Evolutionary conservation across 139 green algal genomes (phyloP), one percentile per base, ranked within the genome.

Genomic region (Coccomyxa sp.): DNA sequence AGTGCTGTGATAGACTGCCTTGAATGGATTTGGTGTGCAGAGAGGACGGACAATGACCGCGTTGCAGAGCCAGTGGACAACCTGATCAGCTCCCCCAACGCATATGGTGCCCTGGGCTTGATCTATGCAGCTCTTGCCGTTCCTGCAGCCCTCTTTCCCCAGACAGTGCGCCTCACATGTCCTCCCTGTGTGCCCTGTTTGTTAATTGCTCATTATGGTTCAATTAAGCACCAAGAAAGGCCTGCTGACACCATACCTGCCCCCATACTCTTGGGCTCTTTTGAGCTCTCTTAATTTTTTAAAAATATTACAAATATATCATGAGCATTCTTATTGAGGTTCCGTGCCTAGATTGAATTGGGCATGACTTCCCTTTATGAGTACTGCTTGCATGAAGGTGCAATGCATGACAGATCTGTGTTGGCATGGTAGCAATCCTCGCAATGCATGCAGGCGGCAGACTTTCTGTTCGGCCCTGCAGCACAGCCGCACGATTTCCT

Each of bases 401-500:
- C 18, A 71, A 25, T 71, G 21, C 63, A 71, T 28, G 7, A 25
- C 18, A 71, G 7, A 31, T 23, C 15, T 28, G 1, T 28, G 11
- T 28, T 58, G n/a, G 15, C 74, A 51, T 51, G 38, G 3, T 79
- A 10, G 13, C 74, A 79, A 23, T 21, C 63, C 1, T 3, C 51
- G 11, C n/a, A n/a, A 10, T 80, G n/a, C 30, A 21, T 45, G 51
- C 45, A 85, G 81, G 81, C 63, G 16, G 81, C 81, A 60, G 71
- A 85, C 81, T 60, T 85, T 16, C 51, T 85, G 27, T 85, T 85
- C 58, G 81, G 81, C 1, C 18, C 81, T 17, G 57, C 59, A 51
- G 81, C 81, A 30, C 17, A 76, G 15, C 81, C 71, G 14, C 74
- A 85, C 79, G 81, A 85, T n/a, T 75, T 71, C 27, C 74, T 85